Conservation (phyloP, 345 rosid genomes). For the Gossypium anomalum region DNA sequence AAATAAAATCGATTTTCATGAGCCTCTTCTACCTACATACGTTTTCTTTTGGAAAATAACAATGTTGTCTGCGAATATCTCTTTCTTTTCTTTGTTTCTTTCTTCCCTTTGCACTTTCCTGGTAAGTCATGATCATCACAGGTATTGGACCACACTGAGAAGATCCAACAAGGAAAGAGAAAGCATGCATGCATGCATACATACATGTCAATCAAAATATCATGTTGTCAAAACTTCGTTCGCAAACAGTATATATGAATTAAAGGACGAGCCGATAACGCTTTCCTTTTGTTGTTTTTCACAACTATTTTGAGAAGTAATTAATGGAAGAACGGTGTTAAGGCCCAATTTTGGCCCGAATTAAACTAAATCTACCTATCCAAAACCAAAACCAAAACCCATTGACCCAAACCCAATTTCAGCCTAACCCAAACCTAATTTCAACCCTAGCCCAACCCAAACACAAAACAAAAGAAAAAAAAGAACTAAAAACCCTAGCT, state of each 20-base stretch:
- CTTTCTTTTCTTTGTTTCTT: not conserved
- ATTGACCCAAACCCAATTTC: too few relatives aligned
- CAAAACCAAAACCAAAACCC: too few relatives aligned
- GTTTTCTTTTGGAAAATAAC: not conserved
- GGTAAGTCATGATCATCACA: not conserved
- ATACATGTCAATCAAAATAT: not conserved
- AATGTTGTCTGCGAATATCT: not conserved
- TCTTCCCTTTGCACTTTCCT: not conserved
- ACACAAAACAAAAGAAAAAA: too few relatives aligned
- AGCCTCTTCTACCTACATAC: not conserved
- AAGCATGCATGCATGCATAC: not conserved
- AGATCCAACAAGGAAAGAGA: not conserved
- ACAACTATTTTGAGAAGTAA: not conserved
- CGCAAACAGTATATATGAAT: not conserved
- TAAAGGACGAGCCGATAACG: not conserved
- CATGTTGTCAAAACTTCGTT: not conserved
- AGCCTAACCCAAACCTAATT: too few relatives aligned
- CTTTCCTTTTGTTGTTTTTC: not conserved
- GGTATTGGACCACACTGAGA: not conserved
- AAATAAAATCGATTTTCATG: not conserved
- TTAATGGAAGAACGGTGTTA: not conserved
- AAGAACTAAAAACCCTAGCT: too few relatives aligned
- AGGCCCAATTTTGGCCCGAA: too few relatives aligned
- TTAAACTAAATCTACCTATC: too few relatives aligned
- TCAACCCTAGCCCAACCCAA: too few relatives aligned